Percentiles rank a stretch among this genome's conserved stretches.
Conservation (phyloP, 495 filamentous ascomycete genomes). For the Aspergillus avenaceus region DNA sequence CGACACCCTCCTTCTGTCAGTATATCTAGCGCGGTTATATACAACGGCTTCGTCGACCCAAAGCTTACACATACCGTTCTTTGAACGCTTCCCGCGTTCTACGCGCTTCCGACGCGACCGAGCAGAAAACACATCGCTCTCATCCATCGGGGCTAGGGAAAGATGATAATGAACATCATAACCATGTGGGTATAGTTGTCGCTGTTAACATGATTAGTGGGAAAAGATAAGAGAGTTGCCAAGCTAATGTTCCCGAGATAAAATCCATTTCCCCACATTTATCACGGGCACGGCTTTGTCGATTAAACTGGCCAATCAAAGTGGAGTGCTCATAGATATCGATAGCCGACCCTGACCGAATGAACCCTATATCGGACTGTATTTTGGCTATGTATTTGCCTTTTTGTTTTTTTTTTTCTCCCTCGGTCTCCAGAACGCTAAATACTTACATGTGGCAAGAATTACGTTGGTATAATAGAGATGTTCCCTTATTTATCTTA, state of each 20-base stretch:
- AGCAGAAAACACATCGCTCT: background rate
- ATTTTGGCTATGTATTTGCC: too few relatives aligned
- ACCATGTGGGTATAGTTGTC: background rate
- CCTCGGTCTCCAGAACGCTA: background rate
- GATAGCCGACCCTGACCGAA: too few relatives aligned
- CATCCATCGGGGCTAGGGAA: background rate
- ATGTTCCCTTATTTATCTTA: too few relatives aligned
- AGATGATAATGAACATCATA: background rate
- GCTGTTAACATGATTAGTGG: background rate
- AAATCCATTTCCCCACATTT: background rate
- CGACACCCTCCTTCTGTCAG: constrained; percentile 5
- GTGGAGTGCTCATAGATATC: too few relatives aligned
- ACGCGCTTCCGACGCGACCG: constrained; percentile 5
- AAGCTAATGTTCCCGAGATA: background rate
- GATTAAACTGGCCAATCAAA: constrained; percentile 14
- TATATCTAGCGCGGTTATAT: background rate
- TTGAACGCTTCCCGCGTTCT: constrained; percentile 9
- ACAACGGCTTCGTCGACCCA: background rate
- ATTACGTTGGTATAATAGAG: too few relatives aligned
- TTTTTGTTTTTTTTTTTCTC: background rate
- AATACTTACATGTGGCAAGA: too few relatives aligned
- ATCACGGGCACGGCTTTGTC: background rate
- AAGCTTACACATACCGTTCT: constrained; percentile 2
- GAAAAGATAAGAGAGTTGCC: background rate
- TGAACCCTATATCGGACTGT: too few relatives aligned